Base-by-base conservation (phyloP, 805 yeast genomes). In the Pichia heedii region DNA sequence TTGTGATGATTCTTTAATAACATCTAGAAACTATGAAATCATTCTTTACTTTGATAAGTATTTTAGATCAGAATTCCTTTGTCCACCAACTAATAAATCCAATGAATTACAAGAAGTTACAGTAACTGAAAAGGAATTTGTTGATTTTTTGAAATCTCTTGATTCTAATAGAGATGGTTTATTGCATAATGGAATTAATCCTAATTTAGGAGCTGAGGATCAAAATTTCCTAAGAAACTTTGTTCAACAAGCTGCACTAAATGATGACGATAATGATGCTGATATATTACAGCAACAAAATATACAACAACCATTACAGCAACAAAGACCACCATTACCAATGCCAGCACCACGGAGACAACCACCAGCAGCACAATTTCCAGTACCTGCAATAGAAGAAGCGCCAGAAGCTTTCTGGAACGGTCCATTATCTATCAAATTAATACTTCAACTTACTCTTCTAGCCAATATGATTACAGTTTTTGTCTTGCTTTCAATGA, bases 401-500 rank as follows among this genome's bases (percentile, higher is more conserved):
- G 45, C 22, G 16, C 47, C 34, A 7, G 41, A 38, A 16, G 45
- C 41, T 15, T 22, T 46, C 12, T 49, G 46, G 47, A 39, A 41
- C 26, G 42, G 44, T 13, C 44, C 46, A 7, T 44, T 44, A 22
- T 48, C 48, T 12, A 50, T 50, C 11, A 20, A 47, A 1, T 50
- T 52, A 24, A 41, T 52, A 20, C 21, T 52, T 6, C 50, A 49
- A 26, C 46, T 52, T 9, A 56, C 62, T 9, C 44, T 52, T 1
- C 42, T 58, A 22, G 45, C 52, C 2, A 56, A 57, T 36, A 33
- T 54, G 7, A 49, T 50, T n/a, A 45, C 53, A 1, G 33, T 52
- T 11, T 53, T 48, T 4, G 51, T 48, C 2, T 21, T 60, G 11
- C 53, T 56, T 9, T 37, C 47, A 8, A 51, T 57, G 22, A 57